These are phyloP conservation scores for Yamadazyma atlantica DNA, from an alignment of 1,139 yeast genomes.

Conservation along the genomic window DNA sequence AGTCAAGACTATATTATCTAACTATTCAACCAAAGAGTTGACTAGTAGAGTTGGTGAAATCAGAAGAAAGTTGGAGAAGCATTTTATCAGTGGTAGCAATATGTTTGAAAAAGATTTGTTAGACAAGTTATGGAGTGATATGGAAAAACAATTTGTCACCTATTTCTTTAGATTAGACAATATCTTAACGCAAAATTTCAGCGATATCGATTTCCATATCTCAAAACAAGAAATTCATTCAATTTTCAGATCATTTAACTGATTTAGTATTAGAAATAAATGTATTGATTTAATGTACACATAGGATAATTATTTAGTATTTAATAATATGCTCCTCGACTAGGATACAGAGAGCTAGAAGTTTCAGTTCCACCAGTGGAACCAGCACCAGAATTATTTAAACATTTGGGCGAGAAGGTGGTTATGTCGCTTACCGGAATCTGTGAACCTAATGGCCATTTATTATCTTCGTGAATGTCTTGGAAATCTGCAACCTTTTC, in stretches of 20 bases:
- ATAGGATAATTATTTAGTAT: background rate
- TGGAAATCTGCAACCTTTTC: constrained; percentile 39
- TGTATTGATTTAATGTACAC: background rate
- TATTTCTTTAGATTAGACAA: constrained; percentile 39
- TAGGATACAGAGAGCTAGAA: background rate
- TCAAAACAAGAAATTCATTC: constrained; percentile 36
- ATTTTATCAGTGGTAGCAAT: constrained; percentile 47
- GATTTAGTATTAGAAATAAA: background rate
- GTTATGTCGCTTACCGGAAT: constrained; percentile 30
- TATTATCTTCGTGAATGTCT: constrained; percentile 37
- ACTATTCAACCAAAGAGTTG: constrained; percentile 61
- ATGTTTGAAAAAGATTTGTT: constrained; percentile 49
- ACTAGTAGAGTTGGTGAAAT: constrained; percentile 55
- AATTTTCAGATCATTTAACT: constrained; percentile 22
- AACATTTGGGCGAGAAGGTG: constrained; percentile 8
- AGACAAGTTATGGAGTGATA: constrained; percentile 43
- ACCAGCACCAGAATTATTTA: background rate
- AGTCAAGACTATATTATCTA: constrained; percentile 54
- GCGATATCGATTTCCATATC: constrained; percentile 40
- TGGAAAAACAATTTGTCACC: constrained; percentile 36
- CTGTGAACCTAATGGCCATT: constrained; percentile 46
- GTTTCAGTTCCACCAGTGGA: background rate
- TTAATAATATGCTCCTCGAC: constrained; percentile 4
- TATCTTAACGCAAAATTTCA: constrained; percentile 35
- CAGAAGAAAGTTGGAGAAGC: constrained; percentile 56